A percentile compares a stretch with the other conserved stretches of the same genome.
Evolutionary conservation across 176 grass and related monocot genomes (phyloP).

Genomic region (Raddia distichophylla): DNA sequence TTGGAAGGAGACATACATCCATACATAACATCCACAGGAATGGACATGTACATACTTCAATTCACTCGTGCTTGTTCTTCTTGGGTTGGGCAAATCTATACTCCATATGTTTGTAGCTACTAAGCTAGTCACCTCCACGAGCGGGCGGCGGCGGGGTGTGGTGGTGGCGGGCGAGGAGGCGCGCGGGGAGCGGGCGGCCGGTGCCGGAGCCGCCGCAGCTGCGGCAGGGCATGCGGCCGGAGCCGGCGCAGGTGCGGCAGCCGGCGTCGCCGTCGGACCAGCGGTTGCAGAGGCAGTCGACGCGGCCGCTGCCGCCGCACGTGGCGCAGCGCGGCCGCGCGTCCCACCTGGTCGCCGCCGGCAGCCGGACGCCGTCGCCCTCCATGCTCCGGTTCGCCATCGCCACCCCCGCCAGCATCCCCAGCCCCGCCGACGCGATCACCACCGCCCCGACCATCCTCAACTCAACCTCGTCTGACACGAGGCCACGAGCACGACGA

Average conservation of each 20-base stretch:
- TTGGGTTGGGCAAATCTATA: not conserved
- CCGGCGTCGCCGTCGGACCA: conserved; percentile 93
- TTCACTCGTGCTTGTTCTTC: not conserved
- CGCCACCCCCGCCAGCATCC: conserved; percentile 75
- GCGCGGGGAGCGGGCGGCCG: conserved; percentile 64
- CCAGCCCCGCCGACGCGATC: conserved; percentile 79
- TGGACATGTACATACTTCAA: not conserved
- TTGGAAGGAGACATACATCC: not conserved
- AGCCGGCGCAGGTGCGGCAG: conserved; percentile 75
- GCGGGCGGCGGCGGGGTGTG: conserved; percentile 27
- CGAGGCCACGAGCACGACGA: no score
- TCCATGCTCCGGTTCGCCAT: conserved; percentile 64
- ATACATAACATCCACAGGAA: conserved; percentile 24
- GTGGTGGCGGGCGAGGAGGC: conserved; percentile 45
- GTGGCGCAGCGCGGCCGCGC: conserved; percentile 67
- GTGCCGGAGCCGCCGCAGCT: conserved; percentile 88
- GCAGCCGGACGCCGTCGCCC: not conserved
- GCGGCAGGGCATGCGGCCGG: conserved; percentile 68
- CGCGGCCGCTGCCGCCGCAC: conserved; percentile 77
- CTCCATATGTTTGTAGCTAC: no score
- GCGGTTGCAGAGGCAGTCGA: conserved; percentile 76
- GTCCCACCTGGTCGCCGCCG: conserved; percentile 44
- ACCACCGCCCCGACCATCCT: conserved; percentile 60
- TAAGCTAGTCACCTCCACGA: not conserved
- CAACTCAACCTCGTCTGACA: no score